Base-by-base conservation (phyloP, 768 basidiomycete genomes). In the Antrodiella citrinella region DNA sequence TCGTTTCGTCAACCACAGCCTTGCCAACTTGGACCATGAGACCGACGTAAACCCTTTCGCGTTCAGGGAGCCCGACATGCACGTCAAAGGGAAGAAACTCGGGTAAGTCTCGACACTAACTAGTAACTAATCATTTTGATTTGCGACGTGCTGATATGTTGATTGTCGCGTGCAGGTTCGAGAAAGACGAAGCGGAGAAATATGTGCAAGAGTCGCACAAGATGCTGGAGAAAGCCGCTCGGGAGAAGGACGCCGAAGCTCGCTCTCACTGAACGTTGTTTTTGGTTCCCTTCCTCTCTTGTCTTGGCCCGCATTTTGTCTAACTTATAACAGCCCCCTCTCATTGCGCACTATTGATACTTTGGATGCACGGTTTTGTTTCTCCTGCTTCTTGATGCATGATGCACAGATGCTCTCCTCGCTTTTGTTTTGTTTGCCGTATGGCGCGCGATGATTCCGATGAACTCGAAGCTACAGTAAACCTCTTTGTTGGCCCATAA, bases 1-100 rank as follows among this genome's bases (percentile, higher is more conserved):
- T 61, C 76, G 91, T 45, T 97, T 97, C 60, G 91, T 95, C 55
- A 98, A 98, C 67, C 95, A 98, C 70, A 90, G 87, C 51, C 72
- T 98, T 26, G 95, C 93, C 3, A 93, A 92, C 67, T 73, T 99
- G 45, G 70, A 90, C 55, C 72, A 74, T 24, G 64, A 75, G 26
- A 79, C 77, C 26, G 95, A 97, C 65, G 81, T 91, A 57, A 96
- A 94, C 61, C 91, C 91, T 0, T 92, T 93, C 58, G 88, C 91
- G 13, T 68, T 96, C 22, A 79, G 83, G 20, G 94, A 98, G 61
- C 91, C 94, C 12, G 78, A 86, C 54, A 94, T 95, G 80, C 73
- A 78, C 57, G 69, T 82, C 44, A 91, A 93, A 63, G 95, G 95
- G 11, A 75, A 70, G 45, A 80, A 77, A 44, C 69, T 84, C 41